A percentile compares a stretch with the other conserved stretches of the same genome.
Conservation (phyloP, 2,329 filamentous ascomycete species). For the Purpureocillium takamizusanense region DNA sequence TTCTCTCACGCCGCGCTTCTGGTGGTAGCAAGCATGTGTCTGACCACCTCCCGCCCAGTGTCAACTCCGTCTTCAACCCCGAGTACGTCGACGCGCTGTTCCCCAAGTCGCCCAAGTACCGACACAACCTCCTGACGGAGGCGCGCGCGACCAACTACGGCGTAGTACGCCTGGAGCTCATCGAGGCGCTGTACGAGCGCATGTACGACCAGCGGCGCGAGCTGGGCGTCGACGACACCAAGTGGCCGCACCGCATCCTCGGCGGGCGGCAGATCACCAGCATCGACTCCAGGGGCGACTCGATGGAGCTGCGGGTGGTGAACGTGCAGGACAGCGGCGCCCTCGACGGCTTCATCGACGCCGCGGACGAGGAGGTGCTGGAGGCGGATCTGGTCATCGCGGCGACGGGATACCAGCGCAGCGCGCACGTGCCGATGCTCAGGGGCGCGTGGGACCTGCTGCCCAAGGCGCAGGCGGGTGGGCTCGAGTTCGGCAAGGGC, state of each 20-base stretch:
- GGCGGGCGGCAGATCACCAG: conserved; percentile 56
- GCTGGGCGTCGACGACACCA: conserved; percentile 55
- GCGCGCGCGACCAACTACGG: conserved; percentile 89
- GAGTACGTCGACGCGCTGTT: conserved; percentile 72
- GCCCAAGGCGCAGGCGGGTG: conserved; percentile 34
- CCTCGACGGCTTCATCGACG: conserved; percentile 29
- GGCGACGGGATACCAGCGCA: conserved; percentile 77
- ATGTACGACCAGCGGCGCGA: conserved; percentile 79
- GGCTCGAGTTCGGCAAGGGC: conserved; percentile 20
- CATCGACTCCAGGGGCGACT: conserved; percentile 43
- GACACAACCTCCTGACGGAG: conserved; percentile 50
- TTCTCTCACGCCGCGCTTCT: neutral
- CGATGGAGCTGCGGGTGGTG: conserved; percentile 51
- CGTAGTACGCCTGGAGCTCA: conserved; percentile 82
- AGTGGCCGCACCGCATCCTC: conserved; percentile 78
- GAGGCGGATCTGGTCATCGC: conserved; percentile 77
- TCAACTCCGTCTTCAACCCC: conserved; percentile 95
- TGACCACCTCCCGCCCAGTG: conserved; percentile 44
- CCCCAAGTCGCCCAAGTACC: conserved; percentile 52
- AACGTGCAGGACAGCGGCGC: conserved; percentile 26
- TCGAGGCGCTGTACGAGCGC: conserved; percentile 79
- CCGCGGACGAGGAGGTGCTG: conserved; percentile 45
- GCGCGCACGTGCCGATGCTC: conserved; percentile 71
- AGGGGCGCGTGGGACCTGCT: conserved; percentile 56
- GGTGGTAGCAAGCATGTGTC: neutral